phyloP scores from a whole-genome alignment of 495 filamentous ascomycete species.

The Podospora comata region DNA sequence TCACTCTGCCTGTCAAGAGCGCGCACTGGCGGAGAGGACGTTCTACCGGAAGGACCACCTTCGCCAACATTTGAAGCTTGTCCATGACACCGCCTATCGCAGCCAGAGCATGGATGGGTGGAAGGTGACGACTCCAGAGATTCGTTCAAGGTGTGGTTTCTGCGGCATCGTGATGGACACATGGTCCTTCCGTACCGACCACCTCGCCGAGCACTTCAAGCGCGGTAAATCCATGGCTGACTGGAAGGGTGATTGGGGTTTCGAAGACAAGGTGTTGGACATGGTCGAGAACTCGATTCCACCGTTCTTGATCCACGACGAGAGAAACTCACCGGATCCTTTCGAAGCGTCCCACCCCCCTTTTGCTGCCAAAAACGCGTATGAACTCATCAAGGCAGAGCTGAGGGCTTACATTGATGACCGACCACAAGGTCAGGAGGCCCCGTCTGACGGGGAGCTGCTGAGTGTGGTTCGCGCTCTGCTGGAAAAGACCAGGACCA shows the following conservation, averaged over 20 bases:
- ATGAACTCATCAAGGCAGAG: slow-evolving; percentile 52
- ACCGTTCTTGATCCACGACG: slow-evolving; percentile 58
- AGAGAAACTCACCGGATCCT: slow-evolving; percentile 49
- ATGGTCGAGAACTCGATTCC: slow-evolving; percentile 66
- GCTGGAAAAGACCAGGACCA: slow-evolving; percentile 39
- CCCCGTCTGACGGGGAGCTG: slow-evolving; percentile 43
- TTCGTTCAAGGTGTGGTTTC: slow-evolving; percentile 69
- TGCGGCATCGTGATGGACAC: slow-evolving; percentile 58
- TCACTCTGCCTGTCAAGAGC: slow-evolving; percentile 29
- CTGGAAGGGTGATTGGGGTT: slow-evolving; percentile 73
- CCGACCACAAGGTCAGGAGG: slow-evolving; percentile 29
- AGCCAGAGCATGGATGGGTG: slow-evolving; percentile 64
- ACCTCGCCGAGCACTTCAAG: slow-evolving; percentile 68
- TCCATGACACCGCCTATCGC: slow-evolving; percentile 64
- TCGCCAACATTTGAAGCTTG: slow-evolving; percentile 74
- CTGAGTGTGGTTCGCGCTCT: slow-evolving; percentile 43
- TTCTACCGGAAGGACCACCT: slow-evolving; percentile 86
- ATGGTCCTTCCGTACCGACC: slow-evolving; percentile 61
- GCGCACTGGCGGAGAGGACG: slow-evolving; percentile 61
- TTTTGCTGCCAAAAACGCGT: slow-evolving; percentile 42
- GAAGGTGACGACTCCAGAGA: slow-evolving; percentile 57
- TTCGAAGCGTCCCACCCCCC: slow-evolving; percentile 40
- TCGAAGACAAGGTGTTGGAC: slow-evolving; percentile 55
- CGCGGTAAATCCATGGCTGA: slow-evolving; percentile 63
- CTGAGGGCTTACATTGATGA: slow-evolving; percentile 42